Conservation (phyloP, 1,284 basidiomycete genomes). For the Takashimella tepidaria region DNA sequence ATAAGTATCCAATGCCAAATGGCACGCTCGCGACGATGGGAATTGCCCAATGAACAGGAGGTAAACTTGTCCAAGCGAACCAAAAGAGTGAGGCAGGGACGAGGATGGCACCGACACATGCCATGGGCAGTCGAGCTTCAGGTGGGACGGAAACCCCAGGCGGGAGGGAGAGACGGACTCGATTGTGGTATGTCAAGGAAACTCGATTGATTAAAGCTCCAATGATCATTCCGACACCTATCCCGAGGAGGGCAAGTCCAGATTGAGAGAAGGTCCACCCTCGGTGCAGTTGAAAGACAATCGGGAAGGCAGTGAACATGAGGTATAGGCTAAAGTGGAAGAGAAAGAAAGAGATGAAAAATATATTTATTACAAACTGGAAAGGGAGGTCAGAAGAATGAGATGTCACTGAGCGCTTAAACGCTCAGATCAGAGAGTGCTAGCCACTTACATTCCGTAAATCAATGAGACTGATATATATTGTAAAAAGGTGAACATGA, state of each 20-base stretch:
- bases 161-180: conserved; percentile 24
- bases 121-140: conserved; percentile 56
- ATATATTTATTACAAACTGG: too few species aligned
- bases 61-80: conserved; percentile 54
- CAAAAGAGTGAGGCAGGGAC: conserved; percentile 48
- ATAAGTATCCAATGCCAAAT: conserved; percentile 51
- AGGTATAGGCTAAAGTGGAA: conserved; percentile 9
- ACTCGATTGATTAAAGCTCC: conserved; percentile 45
- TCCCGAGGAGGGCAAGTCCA: conserved; percentile 60
- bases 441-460: not conserved
- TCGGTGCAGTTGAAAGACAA: conserved; percentile 37
- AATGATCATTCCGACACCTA: conserved; percentile 52
- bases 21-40: conserved; percentile 59
- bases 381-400: too few species aligned
- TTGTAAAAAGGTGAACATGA: too few species aligned
- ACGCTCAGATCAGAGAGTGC: too few species aligned
- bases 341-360: not conserved
- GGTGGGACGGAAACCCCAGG: conserved; percentile 22
- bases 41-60: conserved; percentile 56
- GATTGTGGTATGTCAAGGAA: conserved; percentile 56
- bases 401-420: too few species aligned
- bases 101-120: conserved; percentile 55
- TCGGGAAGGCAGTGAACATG: conserved; percentile 45
- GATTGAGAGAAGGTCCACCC: conserved; percentile 49
- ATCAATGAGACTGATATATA: not conserved